Percentiles rank a stretch among this genome's conserved stretches.
Evolutionary conservation across 805 yeast species (phyloP).

Genomic region (Sporopachydermia quercuum): DNA sequence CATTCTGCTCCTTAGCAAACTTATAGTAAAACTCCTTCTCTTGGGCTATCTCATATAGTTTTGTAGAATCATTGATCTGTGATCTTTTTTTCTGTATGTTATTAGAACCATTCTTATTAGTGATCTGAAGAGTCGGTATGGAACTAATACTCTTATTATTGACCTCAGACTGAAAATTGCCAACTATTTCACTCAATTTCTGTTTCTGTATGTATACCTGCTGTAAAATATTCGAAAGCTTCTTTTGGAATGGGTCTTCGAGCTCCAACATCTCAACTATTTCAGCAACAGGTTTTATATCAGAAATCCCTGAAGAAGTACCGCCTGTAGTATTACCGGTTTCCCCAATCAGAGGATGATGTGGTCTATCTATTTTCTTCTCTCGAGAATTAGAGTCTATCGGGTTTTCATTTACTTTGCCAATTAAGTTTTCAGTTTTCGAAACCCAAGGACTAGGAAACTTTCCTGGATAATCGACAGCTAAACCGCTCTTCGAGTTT

Average conservation of each 20-base stretch:
- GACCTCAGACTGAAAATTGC: not conserved
- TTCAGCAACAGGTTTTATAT: not conserved
- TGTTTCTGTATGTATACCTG: not conserved
- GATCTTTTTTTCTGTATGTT: not conserved
- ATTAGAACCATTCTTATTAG: not conserved
- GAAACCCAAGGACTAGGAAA: constrained; percentile 3
- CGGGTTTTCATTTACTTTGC: not conserved
- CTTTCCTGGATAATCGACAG: constrained; percentile 2
- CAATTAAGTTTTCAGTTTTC: not conserved
- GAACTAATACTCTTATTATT: not conserved
- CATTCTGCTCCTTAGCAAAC: not conserved
- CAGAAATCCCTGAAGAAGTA: not conserved
- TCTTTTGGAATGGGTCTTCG: not conserved
- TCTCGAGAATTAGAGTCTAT: not conserved
- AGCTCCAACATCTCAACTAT: not conserved
- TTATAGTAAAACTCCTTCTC: not conserved
- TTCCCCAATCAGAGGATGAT: too few species aligned
- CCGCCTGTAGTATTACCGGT: not conserved
- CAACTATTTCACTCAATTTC: not conserved
- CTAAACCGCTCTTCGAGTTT: constrained; percentile 1
- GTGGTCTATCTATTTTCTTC: too few species aligned
- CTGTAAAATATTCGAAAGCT: not conserved
- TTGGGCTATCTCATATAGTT: too few species aligned
- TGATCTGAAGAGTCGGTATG: not conserved
- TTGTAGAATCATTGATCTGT: too few species aligned